Base-by-base conservation (phyloP, 2,329 filamentous ascomycete species). In the Lachnellula arida region DNA sequence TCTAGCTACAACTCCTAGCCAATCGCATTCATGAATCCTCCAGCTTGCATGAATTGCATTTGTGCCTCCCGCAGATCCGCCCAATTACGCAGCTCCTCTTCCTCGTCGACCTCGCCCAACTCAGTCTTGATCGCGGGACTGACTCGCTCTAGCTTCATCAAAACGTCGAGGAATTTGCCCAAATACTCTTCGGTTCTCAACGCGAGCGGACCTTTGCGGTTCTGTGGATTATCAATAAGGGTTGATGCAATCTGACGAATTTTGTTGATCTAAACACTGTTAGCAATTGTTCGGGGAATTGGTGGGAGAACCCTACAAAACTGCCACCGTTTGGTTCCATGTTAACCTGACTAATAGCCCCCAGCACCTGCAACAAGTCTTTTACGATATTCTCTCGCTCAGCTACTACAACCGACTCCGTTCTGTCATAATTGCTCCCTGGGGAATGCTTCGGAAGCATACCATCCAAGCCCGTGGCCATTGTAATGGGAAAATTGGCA, bases 211-310 rank as follows among this genome's bases (percentile, higher is more conserved):
- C 80, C 76, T 64, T 81, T 81, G 25, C 77, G 73, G 43, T 77
- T 72, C 49, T 78, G 75, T 2, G 82, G 80, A 1, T 78, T 75
- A 59, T 88, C 84, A 49, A 95, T 80, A 7, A 96, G 78, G 0
- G 90, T 94, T 28, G 86, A 87, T 1, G 90, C 90, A 40, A 96
- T 87, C 67, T 89, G 87, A 9, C 90, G 87, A 63, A 96, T 89
- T 76, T 96, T 95, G 75, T 84, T 84, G 66, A 89, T 90, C 65
- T 70, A 46, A 58, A 51, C 15, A 17, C 5, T 23, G n/a, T 60
- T 39, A 63, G 53, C 22, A 44, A 19, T 46, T 5, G 19, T 19
- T 11, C 11, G 22, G 32, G 25, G 35, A 23, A 14, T 19, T 34
- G 4, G 25, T 2, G 35, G 32, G 14, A 34, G 46, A 11, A 25